These are phyloP conservation scores for Tolypocladium pustulatum DNA, from an alignment of 2,329 filamentous ascomycete genomes.

Conservation along the genomic window DNA sequence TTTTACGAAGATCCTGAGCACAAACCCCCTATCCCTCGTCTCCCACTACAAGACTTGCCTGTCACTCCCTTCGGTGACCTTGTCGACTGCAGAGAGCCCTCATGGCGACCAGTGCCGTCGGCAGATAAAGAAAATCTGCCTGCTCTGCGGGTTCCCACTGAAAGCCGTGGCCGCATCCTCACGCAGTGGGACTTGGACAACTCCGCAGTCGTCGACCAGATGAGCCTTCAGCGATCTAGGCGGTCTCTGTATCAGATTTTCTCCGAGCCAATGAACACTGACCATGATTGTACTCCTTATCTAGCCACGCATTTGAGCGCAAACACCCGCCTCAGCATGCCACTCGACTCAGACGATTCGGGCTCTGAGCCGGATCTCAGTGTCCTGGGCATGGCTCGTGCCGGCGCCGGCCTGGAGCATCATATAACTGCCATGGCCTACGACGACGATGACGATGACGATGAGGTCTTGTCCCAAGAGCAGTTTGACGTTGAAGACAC, in stretches of 20 bases:
- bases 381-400: slow-evolving; percentile 22
- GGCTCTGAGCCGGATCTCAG: slow-evolving; percentile 27
- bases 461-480: slow-evolving; percentile 17
- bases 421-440: slow-evolving; percentile 20
- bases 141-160: slow-evolving; percentile 7
- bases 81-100: slow-evolving; percentile 9
- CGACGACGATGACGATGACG: slow-evolving; percentile 13
- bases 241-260: not conserved
- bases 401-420: slow-evolving; percentile 13
- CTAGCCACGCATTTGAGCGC: slow-evolving; percentile 17
- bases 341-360: slow-evolving; percentile 23
- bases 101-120: slow-evolving; percentile 13
- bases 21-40: slow-evolving; percentile 9
- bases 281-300: slow-evolving; percentile 6
- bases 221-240: slow-evolving; percentile 1
- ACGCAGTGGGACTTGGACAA: slow-evolving; percentile 1
- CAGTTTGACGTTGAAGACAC: slow-evolving; percentile 21
- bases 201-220: slow-evolving; percentile 1
- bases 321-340: slow-evolving; percentile 24
- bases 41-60: slow-evolving; percentile 16
- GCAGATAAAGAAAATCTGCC: slow-evolving; percentile 16
- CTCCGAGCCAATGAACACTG: not conserved
- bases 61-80: slow-evolving; percentile 12
- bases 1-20: not conserved
- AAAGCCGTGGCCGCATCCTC: slow-evolving; percentile 6